These are phyloP conservation scores for Apiotrichum akiyoshidainum DNA, from an alignment of 1,284 basidiomycete species.

Conservation along the genomic window DNA sequence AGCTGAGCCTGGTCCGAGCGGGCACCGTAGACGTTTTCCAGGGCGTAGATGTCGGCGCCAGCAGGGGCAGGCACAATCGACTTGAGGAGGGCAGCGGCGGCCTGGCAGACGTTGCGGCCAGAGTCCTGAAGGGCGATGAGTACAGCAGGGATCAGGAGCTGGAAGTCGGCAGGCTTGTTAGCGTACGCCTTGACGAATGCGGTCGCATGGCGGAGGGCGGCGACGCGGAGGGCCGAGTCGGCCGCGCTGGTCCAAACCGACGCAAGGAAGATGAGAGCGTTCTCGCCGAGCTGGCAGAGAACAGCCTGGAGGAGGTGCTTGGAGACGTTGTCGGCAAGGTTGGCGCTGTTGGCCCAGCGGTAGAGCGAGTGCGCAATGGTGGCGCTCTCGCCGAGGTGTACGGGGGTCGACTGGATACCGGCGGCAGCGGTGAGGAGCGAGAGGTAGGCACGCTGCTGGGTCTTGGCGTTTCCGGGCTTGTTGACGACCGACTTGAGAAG, in stretches of 20 bases:
- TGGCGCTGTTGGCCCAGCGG: conserved; percentile 58
- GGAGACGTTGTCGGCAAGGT: conserved; percentile 55
- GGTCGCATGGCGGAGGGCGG: conserved; percentile 74
- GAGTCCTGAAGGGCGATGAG: conserved; percentile 63
- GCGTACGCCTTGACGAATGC: conserved; percentile 56
- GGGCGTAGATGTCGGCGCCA: conserved; percentile 65
- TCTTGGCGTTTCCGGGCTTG: conserved; percentile 36
- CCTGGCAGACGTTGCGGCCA: conserved; percentile 59
- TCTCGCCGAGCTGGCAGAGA: conserved; percentile 67
- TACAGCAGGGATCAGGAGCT: conserved; percentile 75
- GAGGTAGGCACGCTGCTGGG: conserved; percentile 33
- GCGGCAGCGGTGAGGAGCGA: conserved; percentile 34
- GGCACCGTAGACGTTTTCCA: conserved; percentile 76
- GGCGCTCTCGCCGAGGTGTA: conserved; percentile 14
- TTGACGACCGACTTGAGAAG: conserved; percentile 30
- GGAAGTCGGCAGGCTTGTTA: conserved; percentile 61
- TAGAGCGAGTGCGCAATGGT: conserved; percentile 55
- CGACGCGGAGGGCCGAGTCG: conserved; percentile 55
- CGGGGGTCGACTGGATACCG: conserved; percentile 19
- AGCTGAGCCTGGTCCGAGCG: conserved; percentile 70
- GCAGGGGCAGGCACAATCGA: conserved; percentile 39
- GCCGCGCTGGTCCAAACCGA: conserved; percentile 59
- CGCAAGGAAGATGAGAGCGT: conserved; percentile 75
- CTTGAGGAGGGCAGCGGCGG: conserved; percentile 62
- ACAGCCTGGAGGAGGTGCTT: conserved; percentile 62